phyloP scores from a whole-genome alignment of 139 green algal species.

The Gonium pectorale region DNA sequence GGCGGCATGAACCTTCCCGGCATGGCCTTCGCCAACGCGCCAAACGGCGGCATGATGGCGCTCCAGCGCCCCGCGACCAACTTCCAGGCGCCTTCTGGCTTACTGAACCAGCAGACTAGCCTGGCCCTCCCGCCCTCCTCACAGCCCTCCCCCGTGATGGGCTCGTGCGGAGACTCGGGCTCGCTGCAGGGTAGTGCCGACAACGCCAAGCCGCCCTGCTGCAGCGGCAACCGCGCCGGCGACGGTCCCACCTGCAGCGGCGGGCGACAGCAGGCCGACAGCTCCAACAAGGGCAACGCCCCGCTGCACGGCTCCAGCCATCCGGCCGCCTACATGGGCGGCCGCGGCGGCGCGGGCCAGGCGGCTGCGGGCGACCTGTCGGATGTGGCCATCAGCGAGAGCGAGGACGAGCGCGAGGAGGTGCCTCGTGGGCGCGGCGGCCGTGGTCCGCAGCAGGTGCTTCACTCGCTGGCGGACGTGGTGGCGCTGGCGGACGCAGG shows the following conservation, averaged over 20 bases:
- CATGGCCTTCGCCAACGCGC: no score
- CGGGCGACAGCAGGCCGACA: conserved; percentile 39
- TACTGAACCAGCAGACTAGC: conserved; percentile 35
- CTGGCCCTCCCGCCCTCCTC: conserved; percentile 30
- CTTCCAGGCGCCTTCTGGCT: not conserved
- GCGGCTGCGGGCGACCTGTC: conserved; percentile 16
- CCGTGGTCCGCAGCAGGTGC: not conserved
- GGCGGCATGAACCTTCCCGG: conserved; percentile 15
- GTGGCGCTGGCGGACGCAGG: conserved; percentile 25
- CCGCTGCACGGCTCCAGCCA: no score
- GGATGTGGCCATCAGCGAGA: conserved; percentile 31
- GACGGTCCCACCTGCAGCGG: conserved; percentile 35
- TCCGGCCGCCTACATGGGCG: not conserved
- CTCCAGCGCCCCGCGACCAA: not conserved
- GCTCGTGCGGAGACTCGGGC: conserved; percentile 7
- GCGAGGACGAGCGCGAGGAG: conserved; percentile 32
- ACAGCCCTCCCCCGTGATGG: conserved; percentile 14
- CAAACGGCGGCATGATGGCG: no score
- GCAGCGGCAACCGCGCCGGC: not conserved
- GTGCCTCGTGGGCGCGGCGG: not conserved
- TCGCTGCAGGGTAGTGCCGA: conserved; percentile 36
- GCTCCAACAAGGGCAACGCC: conserved; percentile 7
- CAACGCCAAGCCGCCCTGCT: conserved; percentile 39
- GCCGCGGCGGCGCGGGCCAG: not conserved
- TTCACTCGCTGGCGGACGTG: conserved; percentile 1